A percentile compares a stretch with the other conserved stretches of the same genome.
These are phyloP conservation scores for Paramecium caudatum DNA, from an alignment of 73 alveolate genomes.

Conservation along the genomic window DNA sequence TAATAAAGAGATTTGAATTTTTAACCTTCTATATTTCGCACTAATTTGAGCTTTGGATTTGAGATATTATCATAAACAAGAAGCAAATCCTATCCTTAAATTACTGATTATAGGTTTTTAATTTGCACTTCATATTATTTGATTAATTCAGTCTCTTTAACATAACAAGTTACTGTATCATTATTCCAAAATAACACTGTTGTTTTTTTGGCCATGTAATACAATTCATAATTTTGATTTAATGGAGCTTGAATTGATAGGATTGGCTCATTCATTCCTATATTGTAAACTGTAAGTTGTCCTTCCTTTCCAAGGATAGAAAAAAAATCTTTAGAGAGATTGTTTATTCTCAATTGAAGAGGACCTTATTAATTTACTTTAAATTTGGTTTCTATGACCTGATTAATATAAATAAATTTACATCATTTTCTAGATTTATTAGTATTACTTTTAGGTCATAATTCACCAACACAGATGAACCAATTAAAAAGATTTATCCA, in stretches of 20 bases:
- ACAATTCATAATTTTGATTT: background rate
- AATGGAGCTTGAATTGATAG: background rate
- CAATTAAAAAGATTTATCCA: background rate
- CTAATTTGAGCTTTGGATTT: constrained; percentile 5
- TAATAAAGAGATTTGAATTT: background rate
- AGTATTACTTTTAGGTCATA: background rate
- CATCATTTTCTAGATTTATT: constrained; percentile 48
- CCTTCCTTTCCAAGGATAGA: constrained; percentile 47
- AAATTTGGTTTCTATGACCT: constrained; percentile 30
- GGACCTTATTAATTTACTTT: constrained; percentile 48
- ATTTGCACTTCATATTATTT: background rate
- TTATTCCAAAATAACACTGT: constrained; percentile 24
- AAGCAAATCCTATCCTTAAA: constrained; percentile 7
- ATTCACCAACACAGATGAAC: background rate
- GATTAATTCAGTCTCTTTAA: background rate
- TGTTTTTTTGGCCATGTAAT: constrained; percentile 1
- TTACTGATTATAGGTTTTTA: background rate
- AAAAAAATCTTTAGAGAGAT: constrained; percentile 5
- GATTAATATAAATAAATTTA: background rate
- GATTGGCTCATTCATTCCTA: background rate
- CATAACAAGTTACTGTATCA: background rate
- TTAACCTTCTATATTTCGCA: background rate
- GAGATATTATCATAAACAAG: constrained; percentile 39
- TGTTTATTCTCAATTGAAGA: background rate
- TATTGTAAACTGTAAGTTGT: background rate